Conservation (phyloP, 1,284 basidiomycete genomes). For the Lentinus polychrous region DNA sequence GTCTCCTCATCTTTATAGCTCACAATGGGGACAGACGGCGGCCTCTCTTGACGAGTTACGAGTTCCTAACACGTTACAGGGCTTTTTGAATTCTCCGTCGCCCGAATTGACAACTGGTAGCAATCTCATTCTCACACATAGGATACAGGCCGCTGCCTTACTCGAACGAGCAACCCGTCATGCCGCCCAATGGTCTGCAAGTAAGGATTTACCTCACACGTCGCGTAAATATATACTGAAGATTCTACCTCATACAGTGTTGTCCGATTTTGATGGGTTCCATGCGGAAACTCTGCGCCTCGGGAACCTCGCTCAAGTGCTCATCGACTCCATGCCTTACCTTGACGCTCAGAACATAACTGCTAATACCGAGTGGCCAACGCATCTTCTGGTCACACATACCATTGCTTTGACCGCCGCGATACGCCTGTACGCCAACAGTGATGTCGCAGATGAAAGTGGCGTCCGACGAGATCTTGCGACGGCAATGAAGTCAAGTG, state of each 20-base stretch:
- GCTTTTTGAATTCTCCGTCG: slow-evolving; percentile 3
- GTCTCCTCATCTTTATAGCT: not conserved
- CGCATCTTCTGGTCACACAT: slow-evolving; percentile 5
- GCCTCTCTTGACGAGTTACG: slow-evolving; percentile 1
- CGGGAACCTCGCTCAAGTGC: not conserved
- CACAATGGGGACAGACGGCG: not conserved
- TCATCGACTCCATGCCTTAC: not conserved
- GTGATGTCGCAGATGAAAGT: not conserved
- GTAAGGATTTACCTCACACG: not conserved
- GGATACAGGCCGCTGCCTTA: slow-evolving; percentile 4
- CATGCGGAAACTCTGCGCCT: slow-evolving; percentile 1
- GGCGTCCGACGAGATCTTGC: not conserved
- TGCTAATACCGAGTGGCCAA: not conserved
- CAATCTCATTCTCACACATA: not conserved
- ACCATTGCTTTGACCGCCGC: not conserved
- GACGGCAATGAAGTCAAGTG: not conserved
- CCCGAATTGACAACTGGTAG: slow-evolving; percentile 1
- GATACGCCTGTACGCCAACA: slow-evolving; percentile 3
- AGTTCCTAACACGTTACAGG: not conserved
- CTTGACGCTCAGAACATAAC: too few relatives aligned
- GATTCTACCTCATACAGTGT: not conserved
- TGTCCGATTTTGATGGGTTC: slow-evolving; percentile 4
- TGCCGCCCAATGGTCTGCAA: slow-evolving; percentile 4
- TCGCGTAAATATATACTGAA: not conserved
- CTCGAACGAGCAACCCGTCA: slow-evolving; percentile 7